Evolutionary conservation across 495 filamentous ascomycete species (phyloP).

Genomic region (Xylaria intraflava): DNA sequence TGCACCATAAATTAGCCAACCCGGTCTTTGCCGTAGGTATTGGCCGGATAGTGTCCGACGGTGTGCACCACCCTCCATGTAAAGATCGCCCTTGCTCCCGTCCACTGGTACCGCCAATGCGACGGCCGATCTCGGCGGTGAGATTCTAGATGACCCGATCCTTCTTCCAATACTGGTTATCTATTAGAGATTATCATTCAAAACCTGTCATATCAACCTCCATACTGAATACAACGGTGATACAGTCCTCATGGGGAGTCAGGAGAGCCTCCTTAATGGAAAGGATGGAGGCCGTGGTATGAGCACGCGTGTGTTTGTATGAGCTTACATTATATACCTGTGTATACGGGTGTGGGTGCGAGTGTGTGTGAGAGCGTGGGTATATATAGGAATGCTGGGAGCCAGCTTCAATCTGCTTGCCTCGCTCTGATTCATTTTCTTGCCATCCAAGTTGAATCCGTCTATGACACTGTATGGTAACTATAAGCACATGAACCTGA

Average conservation of each 20-base stretch:
- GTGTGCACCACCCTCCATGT: too few species aligned
- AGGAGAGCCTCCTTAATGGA: too few species aligned
- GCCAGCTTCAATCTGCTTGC: background rate
- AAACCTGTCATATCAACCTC: background rate
- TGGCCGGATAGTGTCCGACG: too few species aligned
- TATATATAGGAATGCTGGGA: background rate
- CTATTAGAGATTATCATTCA: background rate
- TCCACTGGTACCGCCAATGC: too few species aligned
- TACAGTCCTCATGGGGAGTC: too few species aligned
- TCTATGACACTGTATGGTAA: background rate
- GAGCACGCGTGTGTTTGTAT: background rate
- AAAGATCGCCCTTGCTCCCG: too few species aligned
- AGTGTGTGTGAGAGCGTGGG: background rate
- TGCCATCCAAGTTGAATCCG: background rate
- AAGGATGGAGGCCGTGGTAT: background rate
- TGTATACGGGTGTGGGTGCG: background rate
- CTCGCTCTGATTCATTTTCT: background rate
- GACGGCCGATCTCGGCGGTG: too few species aligned
- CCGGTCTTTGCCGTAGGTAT: too few species aligned
- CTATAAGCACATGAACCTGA: background rate
- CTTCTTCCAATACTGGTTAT: too few species aligned
- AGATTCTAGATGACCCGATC: too few species aligned
- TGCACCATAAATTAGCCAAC: too few species aligned
- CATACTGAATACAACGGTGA: background rate
- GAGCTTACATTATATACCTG: background rate